Evolutionary conservation across 2,329 filamentous ascomycete species (phyloP).

Genomic region (Stemphylium vesicarium): DNA sequence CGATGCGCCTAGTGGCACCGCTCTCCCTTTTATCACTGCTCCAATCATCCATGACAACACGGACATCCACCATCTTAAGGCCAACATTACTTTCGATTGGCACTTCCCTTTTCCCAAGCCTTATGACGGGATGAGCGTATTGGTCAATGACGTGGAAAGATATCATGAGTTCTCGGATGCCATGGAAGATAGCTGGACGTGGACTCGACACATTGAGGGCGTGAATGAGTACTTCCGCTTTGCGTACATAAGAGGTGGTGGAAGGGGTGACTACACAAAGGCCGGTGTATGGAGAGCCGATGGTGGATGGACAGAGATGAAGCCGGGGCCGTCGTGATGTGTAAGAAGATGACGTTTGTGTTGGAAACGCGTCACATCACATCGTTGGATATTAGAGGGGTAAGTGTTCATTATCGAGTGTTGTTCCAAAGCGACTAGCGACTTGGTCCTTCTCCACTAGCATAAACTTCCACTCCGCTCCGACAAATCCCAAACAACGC

Average conservation of each 20-base stretch:
- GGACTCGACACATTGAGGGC: conserved; percentile 58
- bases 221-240: conserved; percentile 78
- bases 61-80: conserved; percentile 50
- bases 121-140: conserved; percentile 77
- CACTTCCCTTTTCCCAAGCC: conserved; percentile 52
- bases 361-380: not conserved
- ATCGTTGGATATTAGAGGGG: not conserved
- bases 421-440: too few species aligned
- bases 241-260: conserved; percentile 71
- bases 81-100: conserved; percentile 70
- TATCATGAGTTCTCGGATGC: conserved; percentile 71
- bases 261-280: conserved; percentile 73
- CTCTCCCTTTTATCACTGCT: conserved; percentile 59
- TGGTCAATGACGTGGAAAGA: conserved; percentile 86
- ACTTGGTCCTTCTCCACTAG: too few species aligned
- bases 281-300: conserved; percentile 72
- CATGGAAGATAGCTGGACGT: conserved; percentile 59
- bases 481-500: too few species aligned
- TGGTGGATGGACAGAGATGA: conserved; percentile 71
- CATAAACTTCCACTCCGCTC: too few species aligned
- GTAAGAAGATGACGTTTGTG: too few species aligned
- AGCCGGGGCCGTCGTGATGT: conserved; percentile 57
- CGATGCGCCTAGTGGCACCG: conserved; percentile 60
- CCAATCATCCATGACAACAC: conserved; percentile 54
- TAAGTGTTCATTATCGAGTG: not conserved